Evolutionary conservation across 164 flowering plant species (phyloP), one percentile per base, ranked within the genome.

Genomic region (Cinnamomum micranthum): DNA sequence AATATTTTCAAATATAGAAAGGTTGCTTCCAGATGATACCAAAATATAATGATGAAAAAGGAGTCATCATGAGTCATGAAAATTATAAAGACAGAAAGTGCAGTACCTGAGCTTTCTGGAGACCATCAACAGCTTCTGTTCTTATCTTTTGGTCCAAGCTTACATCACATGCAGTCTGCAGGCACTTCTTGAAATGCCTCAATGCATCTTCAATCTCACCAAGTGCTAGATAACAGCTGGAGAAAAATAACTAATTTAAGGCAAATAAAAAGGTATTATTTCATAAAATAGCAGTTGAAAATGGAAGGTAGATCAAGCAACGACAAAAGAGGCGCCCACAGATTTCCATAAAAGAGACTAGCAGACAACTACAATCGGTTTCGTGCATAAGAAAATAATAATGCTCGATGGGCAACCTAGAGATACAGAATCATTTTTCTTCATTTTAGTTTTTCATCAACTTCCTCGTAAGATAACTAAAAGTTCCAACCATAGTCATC

Each of bases 181-280:
- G 76, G 81, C 87, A 86, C 68, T 82, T 86, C 50, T 72, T 84
- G 78, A 83, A 96, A 82, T 81, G 81, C 70, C 73, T 75, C n/a
- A 80, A 47, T 68, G 98, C 98, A 71, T 88, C 79, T 76, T 88
- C 92, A 75, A 86, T 78, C 80, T 96, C 97, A 73, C 99, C 99
- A 65, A 96, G 84, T 63, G 84, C 71, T 80, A 96, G 97, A 85
- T 92, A 84, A 78, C 97, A 92, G 76, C 99, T 96, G 80, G 19
- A 75, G 75, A 71, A 59, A 58, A 9, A 71, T 70, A 12, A 70
- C 1, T 19, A 50, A 27, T 70, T 52, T 41, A 41, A 41, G 47
- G 47, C 47, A 41, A 41, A 41, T 41, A 41, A 41, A 41, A 41
- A 1, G 10, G 47, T 0, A 41, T 41, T 41, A 41, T 9, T 41